A percentile compares a stretch with the other conserved stretches of the same genome.
Conservation (phyloP, 2,329 filamentous ascomycete species). For the Beauveria scarabaeidicola region DNA sequence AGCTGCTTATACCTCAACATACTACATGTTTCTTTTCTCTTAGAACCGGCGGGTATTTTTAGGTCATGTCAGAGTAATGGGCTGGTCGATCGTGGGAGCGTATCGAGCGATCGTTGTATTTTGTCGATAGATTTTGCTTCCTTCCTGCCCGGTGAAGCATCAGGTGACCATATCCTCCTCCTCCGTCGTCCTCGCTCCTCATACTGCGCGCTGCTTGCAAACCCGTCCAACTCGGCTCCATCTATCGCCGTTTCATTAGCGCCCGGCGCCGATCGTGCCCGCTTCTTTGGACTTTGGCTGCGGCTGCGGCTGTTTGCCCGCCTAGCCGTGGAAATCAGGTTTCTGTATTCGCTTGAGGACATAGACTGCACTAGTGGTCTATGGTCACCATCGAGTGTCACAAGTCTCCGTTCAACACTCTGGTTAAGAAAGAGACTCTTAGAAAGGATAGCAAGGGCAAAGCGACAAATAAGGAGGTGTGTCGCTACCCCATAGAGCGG, state of each 20-base stretch:
- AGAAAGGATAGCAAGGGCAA: conserved; percentile 11
- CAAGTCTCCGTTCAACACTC: background rate
- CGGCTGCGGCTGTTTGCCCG: background rate
- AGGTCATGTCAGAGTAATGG: background rate
- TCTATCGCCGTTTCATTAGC: background rate
- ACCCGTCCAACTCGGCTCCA: background rate
- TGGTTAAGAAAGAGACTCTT: conserved; percentile 10
- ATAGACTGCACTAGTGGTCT: background rate
- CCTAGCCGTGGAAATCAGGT: background rate
- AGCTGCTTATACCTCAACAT: no score
- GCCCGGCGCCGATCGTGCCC: background rate
- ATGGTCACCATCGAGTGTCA: background rate
- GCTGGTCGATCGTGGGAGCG: background rate
- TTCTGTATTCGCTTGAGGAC: background rate
- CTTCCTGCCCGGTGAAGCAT: background rate
- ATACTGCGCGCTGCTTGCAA: background rate
- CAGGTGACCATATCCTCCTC: background rate
- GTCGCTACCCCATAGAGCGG: conserved; percentile 5
- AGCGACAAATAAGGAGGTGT: conserved; percentile 8
- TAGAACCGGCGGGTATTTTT: no score
- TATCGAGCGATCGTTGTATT: background rate
- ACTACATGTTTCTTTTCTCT: no score
- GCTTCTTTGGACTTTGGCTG: background rate
- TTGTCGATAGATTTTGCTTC: background rate
- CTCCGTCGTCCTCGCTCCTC: background rate